Evolutionary conservation across 805 yeast species (phyloP), one percentile per base, ranked within the genome.

Genomic region (Hanseniaspora vineae): DNA sequence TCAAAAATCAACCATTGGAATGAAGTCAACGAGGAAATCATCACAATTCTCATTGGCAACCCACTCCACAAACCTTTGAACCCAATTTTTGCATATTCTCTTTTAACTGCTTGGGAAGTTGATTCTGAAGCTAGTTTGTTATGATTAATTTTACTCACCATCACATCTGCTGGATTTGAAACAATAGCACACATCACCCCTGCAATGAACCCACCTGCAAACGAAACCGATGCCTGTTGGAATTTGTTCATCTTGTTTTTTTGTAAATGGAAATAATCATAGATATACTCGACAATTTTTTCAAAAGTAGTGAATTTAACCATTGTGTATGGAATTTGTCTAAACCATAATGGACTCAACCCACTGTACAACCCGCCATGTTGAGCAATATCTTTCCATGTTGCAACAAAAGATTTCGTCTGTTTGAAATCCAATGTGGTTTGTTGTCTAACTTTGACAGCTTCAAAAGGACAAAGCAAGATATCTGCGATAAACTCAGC

Each of bases 251-350:
- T 86, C 50, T 84, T 80, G 19, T 74, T 68, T 62, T 80, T 86
- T 45, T 83, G 77, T 58, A 76, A 78, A 43, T 96, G 88, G 55
- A 90, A 71, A 50, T 71, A 73, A 31, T 70, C 56, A 69, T 92
- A 90, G 60, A 90, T 89, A 45, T 68, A 65, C 59, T 81, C 87
- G 32, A 90, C 97, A 46, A 89, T 84, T 62, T 79, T 84, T 70
- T 90, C 98, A 69, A 92, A 90, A 23, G 95, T 76, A 9, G 97
- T 90, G 66, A 90, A 92, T 69, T 92, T 90, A 52, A 84, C 94
- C 96, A 90, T 89, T 29, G 97, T 90, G 71, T 90, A 90, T n/a
- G 97, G 98, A 58, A 90, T 84, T 68, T 90, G 98, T 71, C 97
- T 82, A 50, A 80, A 77, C 97, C 97, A 92, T 54, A 90, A 72